Evolutionary conservation across 2,329 filamentous ascomycete species (phyloP).

Genomic region (Fusarium devonianum): DNA sequence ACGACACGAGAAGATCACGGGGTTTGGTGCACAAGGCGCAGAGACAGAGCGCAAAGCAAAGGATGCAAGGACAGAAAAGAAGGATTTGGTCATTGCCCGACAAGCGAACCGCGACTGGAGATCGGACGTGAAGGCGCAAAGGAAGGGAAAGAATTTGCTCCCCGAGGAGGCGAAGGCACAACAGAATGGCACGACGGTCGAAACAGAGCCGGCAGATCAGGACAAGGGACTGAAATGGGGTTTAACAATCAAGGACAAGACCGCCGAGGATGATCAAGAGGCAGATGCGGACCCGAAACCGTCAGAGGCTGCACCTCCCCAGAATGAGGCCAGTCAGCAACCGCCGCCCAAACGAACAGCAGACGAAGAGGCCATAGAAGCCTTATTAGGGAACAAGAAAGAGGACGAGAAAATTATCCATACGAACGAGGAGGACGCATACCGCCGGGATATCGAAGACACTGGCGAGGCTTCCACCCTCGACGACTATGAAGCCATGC

Average conservation of each 20-base stretch:
- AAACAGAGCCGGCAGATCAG: slow-evolving; percentile 53
- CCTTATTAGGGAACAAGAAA: slow-evolving; percentile 65
- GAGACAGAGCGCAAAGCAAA: slow-evolving; percentile 50
- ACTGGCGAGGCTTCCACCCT: slow-evolving; percentile 80
- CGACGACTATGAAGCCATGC: slow-evolving; percentile 86
- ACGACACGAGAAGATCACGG: slow-evolving; percentile 57
- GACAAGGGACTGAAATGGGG: slow-evolving; percentile 65
- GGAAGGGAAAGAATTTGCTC: slow-evolving; percentile 62
- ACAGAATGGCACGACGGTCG: slow-evolving; percentile 44
- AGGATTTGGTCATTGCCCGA: slow-evolving; percentile 63
- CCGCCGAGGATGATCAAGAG: slow-evolving; percentile 63
- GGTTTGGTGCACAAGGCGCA: slow-evolving; percentile 55
- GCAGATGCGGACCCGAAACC: slow-evolving; percentile 25
- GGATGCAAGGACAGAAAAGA: slow-evolving; percentile 38
- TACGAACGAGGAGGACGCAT: slow-evolving; percentile 71
- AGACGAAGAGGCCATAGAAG: slow-evolving; percentile 68
- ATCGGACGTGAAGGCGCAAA: slow-evolving; percentile 57
- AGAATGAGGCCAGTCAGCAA: slow-evolving; percentile 12
- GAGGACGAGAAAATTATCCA: slow-evolving; percentile 61
- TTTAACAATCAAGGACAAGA: slow-evolving; percentile 54
- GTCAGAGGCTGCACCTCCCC: slow-evolving; percentile 5
- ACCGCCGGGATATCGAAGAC: slow-evolving; percentile 71
- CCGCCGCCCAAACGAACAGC: slow-evolving; percentile 34
- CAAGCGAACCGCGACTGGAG: slow-evolving; percentile 70
- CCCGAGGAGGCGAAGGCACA: slow-evolving; percentile 62